phyloP scores from a whole-genome alignment of 2,329 filamentous ascomycete species.

The Stagonosporopsis cucurbitacearum region DNA sequence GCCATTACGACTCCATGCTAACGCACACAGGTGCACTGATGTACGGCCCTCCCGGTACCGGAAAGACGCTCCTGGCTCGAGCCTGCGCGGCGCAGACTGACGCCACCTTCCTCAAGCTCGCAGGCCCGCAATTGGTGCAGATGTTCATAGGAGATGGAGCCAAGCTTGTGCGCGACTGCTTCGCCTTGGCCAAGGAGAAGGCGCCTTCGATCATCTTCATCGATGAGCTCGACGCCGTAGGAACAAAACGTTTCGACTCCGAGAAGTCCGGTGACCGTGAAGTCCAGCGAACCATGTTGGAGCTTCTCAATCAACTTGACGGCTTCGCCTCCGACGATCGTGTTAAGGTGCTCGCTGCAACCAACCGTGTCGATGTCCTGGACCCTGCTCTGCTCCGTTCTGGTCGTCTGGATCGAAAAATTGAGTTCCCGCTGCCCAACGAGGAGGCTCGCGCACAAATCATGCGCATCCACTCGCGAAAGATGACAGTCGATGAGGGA shows the following conservation, averaged over 20 bases:
- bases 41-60: conserved; percentile 93
- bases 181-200: conserved; percentile 97
- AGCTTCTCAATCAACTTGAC: conserved; percentile 97
- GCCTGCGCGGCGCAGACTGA: conserved; percentile 98
- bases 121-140: conserved; percentile 95
- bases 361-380: conserved; percentile 91
- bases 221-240: conserved; percentile 97
- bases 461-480: conserved; percentile 93
- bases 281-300: conserved; percentile 98
- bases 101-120: conserved; percentile 97
- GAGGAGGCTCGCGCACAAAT: conserved; percentile 98
- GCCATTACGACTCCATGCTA: conserved; percentile 1
- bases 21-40: conserved; percentile 76
- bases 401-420: conserved; percentile 92
- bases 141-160: conserved; percentile 99
- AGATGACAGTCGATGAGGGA: conserved; percentile 93
- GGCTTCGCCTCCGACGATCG: conserved; percentile 96
- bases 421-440: conserved; percentile 97
- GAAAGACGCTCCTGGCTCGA: conserved; percentile 89
- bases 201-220: conserved; percentile 99
- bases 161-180: conserved; percentile 96
- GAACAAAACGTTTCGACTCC: conserved; percentile 97
- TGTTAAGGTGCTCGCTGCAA: conserved; percentile 94
- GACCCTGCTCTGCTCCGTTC: conserved; percentile 91
- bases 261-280: conserved; percentile 98